Base-by-base conservation (phyloP, 805 yeast genomes). In the Cyberlindnera lachancei region DNA sequence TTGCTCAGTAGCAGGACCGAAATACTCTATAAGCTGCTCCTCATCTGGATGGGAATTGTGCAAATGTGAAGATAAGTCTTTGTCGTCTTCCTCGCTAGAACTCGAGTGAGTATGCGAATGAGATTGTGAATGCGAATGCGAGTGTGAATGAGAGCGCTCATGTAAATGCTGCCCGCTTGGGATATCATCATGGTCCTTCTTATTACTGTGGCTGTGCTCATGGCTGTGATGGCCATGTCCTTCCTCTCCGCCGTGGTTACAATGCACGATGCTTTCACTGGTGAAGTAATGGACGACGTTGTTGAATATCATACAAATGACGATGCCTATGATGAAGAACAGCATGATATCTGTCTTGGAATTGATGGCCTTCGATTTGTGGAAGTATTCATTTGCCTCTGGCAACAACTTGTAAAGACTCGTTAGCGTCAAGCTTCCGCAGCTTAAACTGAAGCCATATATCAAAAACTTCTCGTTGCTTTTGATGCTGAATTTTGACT, bases 381-480 rank as follows among this genome's bases (percentile, higher is more conserved):
- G 33, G 22, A 79, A 59, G 45, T 79, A 75, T 2, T 51, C 48
- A 24, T 56, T 45, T 0, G 84, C 70, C 38, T 74, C 78, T 0
- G 96, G 96, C n/a, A 88, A 58, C 31, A 90, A 63, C 38, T 77
- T 71, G 59, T 74, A 81, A 30, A 90, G 58, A 0, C 95, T 73
- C 0, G 96, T 86, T 48, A 87, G 74, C 2, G 79, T 37, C 54
- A 90, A 66, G 17, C 94, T 84, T 0, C 98, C 97, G 0, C 90
- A 66, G 42, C 88, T 76, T 30, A 88, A 57, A 0, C 92, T 72
- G 18, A 90, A 66, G 3, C 94, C 80, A 21, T 76, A 76, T 24
- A 83, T 76, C 39, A 90, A 66, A 50, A 88, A 77, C 11, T 59
- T 55, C 23, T 79, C 72, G 50, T 80, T 78, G 34, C 71, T 68